Evolutionary conservation across 345 rosid species (phyloP).

Genomic region (Eucalyptus microcorys): DNA sequence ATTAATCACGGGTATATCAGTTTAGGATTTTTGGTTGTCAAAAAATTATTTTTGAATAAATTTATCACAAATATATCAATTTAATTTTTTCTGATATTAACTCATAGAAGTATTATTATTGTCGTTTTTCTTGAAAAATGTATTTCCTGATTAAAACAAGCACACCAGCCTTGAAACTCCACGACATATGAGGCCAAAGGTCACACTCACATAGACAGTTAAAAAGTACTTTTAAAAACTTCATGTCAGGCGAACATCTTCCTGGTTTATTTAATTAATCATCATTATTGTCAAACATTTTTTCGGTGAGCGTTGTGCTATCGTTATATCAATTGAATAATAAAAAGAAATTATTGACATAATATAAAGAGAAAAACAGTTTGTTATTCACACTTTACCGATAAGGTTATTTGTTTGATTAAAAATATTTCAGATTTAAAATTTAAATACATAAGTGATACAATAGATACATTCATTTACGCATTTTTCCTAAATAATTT

Average conservation of each 20-base stretch:
- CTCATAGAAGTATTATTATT: not conserved
- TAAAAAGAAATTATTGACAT: not conserved
- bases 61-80: too few species aligned
- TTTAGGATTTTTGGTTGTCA: too few species aligned
- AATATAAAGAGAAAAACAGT: not conserved
- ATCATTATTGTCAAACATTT: not conserved
- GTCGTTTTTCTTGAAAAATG: not conserved
- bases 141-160: not conserved
- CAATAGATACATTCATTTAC: too few species aligned
- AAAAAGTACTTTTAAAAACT: not conserved
- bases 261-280: not conserved
- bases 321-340: not conserved
- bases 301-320: not conserved
- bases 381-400: not conserved
- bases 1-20: too few species aligned
- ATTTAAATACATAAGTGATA: too few species aligned
- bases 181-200: not conserved
- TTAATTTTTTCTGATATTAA: too few species aligned
- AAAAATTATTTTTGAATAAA: too few species aligned
- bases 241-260: not conserved
- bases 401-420: too few species aligned
- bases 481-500: too few species aligned
- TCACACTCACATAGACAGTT: not conserved
- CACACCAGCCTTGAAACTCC: not conserved
- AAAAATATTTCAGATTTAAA: too few species aligned